Conservation (phyloP, 169 alveolate species). For the Perkinsus olseni region DNA sequence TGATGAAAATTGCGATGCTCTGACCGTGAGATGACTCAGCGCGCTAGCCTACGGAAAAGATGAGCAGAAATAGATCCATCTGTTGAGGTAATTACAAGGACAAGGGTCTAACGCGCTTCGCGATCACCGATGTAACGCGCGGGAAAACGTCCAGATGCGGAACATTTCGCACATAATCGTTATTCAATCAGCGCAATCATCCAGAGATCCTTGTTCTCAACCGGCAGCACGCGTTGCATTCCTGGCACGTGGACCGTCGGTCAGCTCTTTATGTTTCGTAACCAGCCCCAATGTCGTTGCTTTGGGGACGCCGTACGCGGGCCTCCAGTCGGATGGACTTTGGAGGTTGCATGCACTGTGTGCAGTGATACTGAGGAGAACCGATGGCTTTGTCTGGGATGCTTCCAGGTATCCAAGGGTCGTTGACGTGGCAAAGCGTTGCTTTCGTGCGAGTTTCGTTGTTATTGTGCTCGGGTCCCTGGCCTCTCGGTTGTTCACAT, state of each 20-base stretch:
- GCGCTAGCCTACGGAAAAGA: too few species aligned
- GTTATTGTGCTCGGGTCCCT: too few species aligned
- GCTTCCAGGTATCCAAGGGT: background rate
- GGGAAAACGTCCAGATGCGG: background rate
- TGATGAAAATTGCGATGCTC: too few species aligned
- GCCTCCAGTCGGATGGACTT: background rate
- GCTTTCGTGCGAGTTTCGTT: too few species aligned
- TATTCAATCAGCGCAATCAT: background rate
- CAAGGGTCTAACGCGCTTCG: too few species aligned
- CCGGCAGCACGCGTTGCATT: background rate
- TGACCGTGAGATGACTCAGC: too few species aligned
- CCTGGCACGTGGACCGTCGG: background rate
- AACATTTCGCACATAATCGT: background rate
- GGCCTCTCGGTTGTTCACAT: too few species aligned
- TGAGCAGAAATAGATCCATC: too few species aligned
- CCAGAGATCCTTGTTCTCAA: background rate
- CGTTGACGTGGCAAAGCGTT: too few species aligned
- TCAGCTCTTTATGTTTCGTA: background rate
- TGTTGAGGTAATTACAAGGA: too few species aligned
- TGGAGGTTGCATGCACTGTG: background rate
- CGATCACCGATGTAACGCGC: background rate
- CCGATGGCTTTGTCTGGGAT: background rate
- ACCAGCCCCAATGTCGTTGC: background rate
- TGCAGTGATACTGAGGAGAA: background rate
- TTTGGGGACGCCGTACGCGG: background rate